Conservation (phyloP, 305 asterid genomes). For the Coffea humblotiana region DNA sequence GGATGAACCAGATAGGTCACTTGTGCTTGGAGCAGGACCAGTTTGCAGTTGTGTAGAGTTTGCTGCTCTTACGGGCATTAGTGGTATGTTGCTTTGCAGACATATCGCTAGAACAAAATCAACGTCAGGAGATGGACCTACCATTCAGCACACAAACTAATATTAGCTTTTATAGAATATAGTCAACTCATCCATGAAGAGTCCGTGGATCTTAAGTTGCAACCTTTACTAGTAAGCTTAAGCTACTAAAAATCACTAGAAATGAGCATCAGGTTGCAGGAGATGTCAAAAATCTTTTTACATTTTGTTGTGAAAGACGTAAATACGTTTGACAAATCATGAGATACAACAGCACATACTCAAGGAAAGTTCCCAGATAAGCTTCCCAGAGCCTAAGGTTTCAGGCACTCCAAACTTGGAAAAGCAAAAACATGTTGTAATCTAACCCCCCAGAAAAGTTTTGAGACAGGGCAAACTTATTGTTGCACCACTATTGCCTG, state of each 20-base stretch:
- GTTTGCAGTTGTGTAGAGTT: slow-evolving; percentile 40
- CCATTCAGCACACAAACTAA: slow-evolving; percentile 12
- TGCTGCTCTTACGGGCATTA: slow-evolving; percentile 42
- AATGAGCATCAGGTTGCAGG: not conserved
- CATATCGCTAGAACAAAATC: slow-evolving; percentile 85
- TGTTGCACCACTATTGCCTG: not conserved
- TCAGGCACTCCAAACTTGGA: not conserved
- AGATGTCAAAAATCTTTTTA: not conserved
- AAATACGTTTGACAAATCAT: not conserved
- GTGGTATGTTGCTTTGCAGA: slow-evolving; percentile 75
- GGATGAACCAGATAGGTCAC: slow-evolving; percentile 60
- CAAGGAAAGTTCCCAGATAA: not conserved
- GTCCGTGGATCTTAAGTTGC: not conserved
- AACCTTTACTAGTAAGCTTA: not conserved
- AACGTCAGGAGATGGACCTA: slow-evolving; percentile 90
- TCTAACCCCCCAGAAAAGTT: not conserved
- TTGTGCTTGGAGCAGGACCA: slow-evolving; percentile 61
- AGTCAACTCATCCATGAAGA: not conserved
- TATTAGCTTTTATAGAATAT: not conserved
- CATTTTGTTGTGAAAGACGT: not conserved
- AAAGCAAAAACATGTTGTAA: not conserved
- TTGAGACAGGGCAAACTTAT: not conserved
- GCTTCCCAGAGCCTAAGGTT: not conserved
- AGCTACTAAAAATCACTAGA: not conserved
- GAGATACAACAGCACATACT: not conserved